Evolutionary conservation across 768 basidiomycete genomes (phyloP), one percentile per base, ranked within the genome.

Genomic region (Termitomyces sp.): DNA sequence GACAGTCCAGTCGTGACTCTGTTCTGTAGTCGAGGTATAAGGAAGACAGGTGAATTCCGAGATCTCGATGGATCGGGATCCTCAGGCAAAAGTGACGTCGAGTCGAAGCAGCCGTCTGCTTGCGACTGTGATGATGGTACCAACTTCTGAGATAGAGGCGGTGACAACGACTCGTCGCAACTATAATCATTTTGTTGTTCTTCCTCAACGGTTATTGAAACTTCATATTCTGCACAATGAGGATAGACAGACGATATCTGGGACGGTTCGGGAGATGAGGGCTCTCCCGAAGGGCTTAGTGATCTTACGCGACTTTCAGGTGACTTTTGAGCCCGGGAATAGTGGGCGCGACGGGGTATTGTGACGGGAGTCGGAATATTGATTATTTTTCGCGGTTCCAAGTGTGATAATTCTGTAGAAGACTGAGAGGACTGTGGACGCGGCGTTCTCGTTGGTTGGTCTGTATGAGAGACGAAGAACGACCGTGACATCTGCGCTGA

Each of bases 81-180:
- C 14, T 30, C 17, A 26, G 28, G 11, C 9, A n/a, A 37, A 47
- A 45, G 3, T 21, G 40, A 35, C 19, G 30, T 11, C 30, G 47
- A 26, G 33, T 57, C 49, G 21, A 50, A 56, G 9, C 54, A 52
- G 30, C 64, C 66, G 28, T 60, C 54, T 23, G 58, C 51, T 48
- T 75, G 73, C 26, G 65, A 69, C 57, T 74, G 75, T 23, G 74
- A 77, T 5, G 73, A 75, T 19, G 71, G 74, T n/a, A 74, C 58
- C 43, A 55, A 33, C 0, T 51, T 56, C 44, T 61, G 58, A 30
- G 59, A 60, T 26, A 19, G 46, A 30, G 14, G 26, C 7, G 44
- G 47, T 28, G 35, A 57, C 46, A 12, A 44, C 7, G 47, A 55
- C 43, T 35, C n/a, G 10, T 54, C 45, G 42, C 53, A 31, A 10